Base-by-base conservation (phyloP, 192 early-diverging fungal species). In the Phlyctochytrium planicorne region DNA sequence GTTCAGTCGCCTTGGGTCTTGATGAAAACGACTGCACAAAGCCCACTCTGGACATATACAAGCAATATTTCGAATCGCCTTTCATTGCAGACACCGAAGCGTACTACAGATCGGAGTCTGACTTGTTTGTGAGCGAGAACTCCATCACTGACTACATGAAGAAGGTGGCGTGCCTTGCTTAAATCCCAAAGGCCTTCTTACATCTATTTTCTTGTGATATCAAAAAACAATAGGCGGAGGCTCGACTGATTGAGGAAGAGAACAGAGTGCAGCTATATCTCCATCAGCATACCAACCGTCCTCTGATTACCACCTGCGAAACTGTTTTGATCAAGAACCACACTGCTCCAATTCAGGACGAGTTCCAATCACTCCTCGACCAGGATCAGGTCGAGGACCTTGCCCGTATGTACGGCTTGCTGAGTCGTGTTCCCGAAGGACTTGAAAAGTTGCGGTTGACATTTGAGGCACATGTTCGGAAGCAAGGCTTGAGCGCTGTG, bases 351-450 rank as follows among this genome's bases (percentile, higher is more conserved):
- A 90, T 99, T 50, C 91, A 89, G 77, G 88, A 91, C 52, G 93
- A 97, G 75, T 99, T 99, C 78, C 86, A 91, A 69, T 87, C 84
- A 33, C 83, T 99, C 73, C 82, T 99, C 33, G 89, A 91, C 75
- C 76, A 88, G 65, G 92, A 96, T 66, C 91, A 93, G 66, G 81
- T 90, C 66, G 93, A 94, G 34, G 93, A 97, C 74, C 78, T 98
- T 36, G 84, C 80, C 66, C 86, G 93, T 30, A 91, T 98, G 91
- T 97, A 92, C 2, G 86, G 82, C 59, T 67, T 71, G 16, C 81
- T 83, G 34, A 87, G 83, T 53, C 86, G 84, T 33, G 86, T 91
- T 68, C 66, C 69, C 6, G 86, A 86, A 29, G 91, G 90, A 2
- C 81, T 85, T 70, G 80, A 81, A 30, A 82, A 85, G 56, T 87